Evolutionary conservation across 2,329 filamentous ascomycete species (phyloP), one percentile per base, ranked within the genome.

Genomic region (Myriangium duriaei): DNA sequence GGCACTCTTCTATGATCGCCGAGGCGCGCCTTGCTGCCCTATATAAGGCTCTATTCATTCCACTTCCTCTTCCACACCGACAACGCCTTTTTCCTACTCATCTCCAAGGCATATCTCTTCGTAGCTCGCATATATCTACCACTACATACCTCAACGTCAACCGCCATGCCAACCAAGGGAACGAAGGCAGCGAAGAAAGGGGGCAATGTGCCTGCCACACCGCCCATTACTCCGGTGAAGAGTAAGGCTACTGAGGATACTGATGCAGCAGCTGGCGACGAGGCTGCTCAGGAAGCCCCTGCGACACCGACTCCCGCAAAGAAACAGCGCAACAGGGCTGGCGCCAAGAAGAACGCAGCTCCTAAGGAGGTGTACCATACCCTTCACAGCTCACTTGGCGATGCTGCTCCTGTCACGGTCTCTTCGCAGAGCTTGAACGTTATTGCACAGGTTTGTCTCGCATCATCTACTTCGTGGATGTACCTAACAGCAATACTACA

Each of bases 351-450:
- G 45, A 21, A 42, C 14, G 48, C 46, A 33, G 40, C 33, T n/a
- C 7, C 18, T 10, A 37, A 33, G 18, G 30, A 15, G 13, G 17
- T 17, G 15, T 41, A 28, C 40, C 38, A 40, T 3, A 28, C n/a
- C 5, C 40, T 58, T 6, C 30, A 33, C 1, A 37, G 38, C 10
- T 42, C 47, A 9, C 5, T 28, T 5, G 40, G 40, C 14, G 42
- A 36, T 6, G 33, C 43, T 2, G 37, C 49, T 2, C 48, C 51
- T 1, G 40, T 58, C 32, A 47, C 49, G 12, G 50, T 54, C 15
- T 37, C 39, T 11, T 48, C 44, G 28, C 48, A 50, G 14, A 50
- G 51, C 16, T 45, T 46, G 1, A 41, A 39, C 6, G 30, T 42
- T 9, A 37, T 47, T 9, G 45, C 51, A 12, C 44, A 43, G 24